These are phyloP conservation scores for Glycine soja DNA, from an alignment of 306 rosid species.

Conservation along the genomic window DNA sequence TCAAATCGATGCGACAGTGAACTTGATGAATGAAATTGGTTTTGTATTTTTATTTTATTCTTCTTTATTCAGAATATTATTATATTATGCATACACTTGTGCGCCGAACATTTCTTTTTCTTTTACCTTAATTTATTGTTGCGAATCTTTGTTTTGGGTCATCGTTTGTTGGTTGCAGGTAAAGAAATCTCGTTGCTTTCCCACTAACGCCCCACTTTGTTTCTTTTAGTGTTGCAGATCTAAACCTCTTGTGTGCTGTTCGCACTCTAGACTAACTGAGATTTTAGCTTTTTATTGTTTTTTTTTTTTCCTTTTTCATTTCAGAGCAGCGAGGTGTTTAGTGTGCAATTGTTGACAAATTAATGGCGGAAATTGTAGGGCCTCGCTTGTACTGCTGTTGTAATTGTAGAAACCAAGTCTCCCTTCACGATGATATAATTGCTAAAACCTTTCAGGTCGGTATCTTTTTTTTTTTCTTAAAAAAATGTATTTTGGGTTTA, in stretches of 20 bases:
- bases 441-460: conserved; percentile 85
- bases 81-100: neutral
- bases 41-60: neutral
- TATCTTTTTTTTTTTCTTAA: neutral
- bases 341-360: conserved; percentile 39
- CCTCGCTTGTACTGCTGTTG: conserved; percentile 89
- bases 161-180: conserved; percentile 57
- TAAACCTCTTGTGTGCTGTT: neutral
- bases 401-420: conserved; percentile 82
- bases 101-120: neutral
- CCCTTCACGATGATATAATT: conserved; percentile 85
- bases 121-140: conserved; percentile 7
- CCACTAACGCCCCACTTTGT: neutral
- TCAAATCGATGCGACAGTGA: no score
- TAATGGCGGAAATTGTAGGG: conserved; percentile 76
- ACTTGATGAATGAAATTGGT: neutral
- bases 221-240: neutral
- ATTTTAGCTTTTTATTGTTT: neutral
- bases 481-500: neutral
- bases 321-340: conserved; percentile 45
- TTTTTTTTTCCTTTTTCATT: neutral
- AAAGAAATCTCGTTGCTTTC: conserved; percentile 8
- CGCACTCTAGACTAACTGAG: neutral
- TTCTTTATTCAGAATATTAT: neutral
- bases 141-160: conserved; percentile 53